Evolutionary conservation across 2,329 filamentous ascomycete species (phyloP), one percentile per base, ranked within the genome.

Genomic region (Aspergillus unguis): DNA sequence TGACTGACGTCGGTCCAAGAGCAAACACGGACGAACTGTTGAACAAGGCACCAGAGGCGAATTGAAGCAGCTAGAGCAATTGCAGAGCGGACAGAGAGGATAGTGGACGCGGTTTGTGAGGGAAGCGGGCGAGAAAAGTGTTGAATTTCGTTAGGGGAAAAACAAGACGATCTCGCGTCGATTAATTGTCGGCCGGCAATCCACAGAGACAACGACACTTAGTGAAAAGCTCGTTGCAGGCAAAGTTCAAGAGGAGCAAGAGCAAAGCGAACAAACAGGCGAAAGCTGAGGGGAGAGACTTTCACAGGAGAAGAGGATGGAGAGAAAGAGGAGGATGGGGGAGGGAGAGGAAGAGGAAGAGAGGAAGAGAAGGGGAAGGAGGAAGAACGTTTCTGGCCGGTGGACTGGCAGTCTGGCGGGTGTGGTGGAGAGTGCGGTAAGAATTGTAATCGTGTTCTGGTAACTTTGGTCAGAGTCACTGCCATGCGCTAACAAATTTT

Each of bases 191-290:
- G 58, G 52, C 54, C 58, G 57, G 61, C 54, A 52, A 56, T 53
- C 58, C 58, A 68, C 61, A 55, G 62, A 53, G 61, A 62, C 66
- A 75, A 77, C 75, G 74, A 77, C 69, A 73, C 75, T 77, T 77
- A 77, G 73, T 76, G 71, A 77, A 77, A 77, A 77, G 75, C 73
- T 77, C 75, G 75, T 74, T 71, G 58, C 56, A 56, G 48, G 44
- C 46, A 51, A 58, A 57, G 56, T 55, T 44, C 52, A 54, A 55
- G 49, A 47, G 46, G 42, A 49, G 32, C 41, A 54, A 49, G 56
- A 58, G 55, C 50, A 51, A 52, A 50, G 48, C 44, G 48, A 53
- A 47, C 49, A 50, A 44, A 46, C 46, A 27, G 28, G 45, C 27
- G 40, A 57, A 43, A 42, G 45, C 44, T 43, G 44, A 57, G 82